Percentiles rank a stretch among this genome's conserved stretches.
These are phyloP conservation scores for Podaxis pistillaris DNA, from an alignment of 768 basidiomycete genomes.

Conservation along the genomic window DNA sequence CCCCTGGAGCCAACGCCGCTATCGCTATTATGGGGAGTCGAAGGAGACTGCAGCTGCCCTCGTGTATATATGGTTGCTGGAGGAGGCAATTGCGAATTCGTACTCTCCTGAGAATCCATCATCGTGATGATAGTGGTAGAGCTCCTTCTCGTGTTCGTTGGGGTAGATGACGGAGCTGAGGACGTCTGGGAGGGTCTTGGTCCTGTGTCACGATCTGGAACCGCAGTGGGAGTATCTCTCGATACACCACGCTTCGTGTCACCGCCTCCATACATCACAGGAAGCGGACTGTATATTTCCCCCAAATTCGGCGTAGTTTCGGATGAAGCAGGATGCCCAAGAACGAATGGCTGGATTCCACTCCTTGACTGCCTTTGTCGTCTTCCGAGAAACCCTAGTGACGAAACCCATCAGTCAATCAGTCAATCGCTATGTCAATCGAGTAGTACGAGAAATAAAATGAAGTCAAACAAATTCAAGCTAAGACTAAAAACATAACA, in stretches of 20 bases:
- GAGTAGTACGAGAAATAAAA: background rate
- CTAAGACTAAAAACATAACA: background rate
- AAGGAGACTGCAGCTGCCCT: too few relatives aligned
- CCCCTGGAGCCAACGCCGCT: too few relatives aligned
- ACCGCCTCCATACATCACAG: background rate
- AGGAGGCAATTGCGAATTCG: too few relatives aligned
- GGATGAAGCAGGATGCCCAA: background rate
- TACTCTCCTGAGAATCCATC: too few relatives aligned
- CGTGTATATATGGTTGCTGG: too few relatives aligned
- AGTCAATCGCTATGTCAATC: too few relatives aligned
- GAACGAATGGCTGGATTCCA: background rate
- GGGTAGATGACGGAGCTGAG: too few relatives aligned
- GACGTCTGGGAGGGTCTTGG: too few relatives aligned
- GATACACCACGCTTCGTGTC: background rate
- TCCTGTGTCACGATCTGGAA: background rate
- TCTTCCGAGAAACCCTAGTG: background rate
- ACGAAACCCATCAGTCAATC: background rate
- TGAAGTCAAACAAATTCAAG: background rate
- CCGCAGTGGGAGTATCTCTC: background rate
- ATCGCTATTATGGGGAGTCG: too few relatives aligned
- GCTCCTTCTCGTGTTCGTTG: too few relatives aligned
- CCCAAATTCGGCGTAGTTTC: background rate
- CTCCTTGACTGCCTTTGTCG: background rate
- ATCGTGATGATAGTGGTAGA: too few relatives aligned
- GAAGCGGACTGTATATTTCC: background rate